phyloP scores from a whole-genome alignment of 108 stramenopile genomes.

The Stephanodiscus triporus region DNA sequence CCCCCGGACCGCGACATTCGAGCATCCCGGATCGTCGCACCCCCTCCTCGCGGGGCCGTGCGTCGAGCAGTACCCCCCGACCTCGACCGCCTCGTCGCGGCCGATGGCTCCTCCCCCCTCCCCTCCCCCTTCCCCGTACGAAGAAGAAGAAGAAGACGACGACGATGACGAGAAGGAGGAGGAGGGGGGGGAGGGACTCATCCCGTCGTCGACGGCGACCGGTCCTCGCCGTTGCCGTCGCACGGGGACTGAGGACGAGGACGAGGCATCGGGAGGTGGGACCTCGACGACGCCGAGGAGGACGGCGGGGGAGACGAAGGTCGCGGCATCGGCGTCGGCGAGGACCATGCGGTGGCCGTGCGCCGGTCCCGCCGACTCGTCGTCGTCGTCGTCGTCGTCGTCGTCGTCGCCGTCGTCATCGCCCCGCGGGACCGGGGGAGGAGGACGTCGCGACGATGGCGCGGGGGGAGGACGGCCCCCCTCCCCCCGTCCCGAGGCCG shows the following conservation, averaged over 20 bases:
- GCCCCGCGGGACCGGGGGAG: not conserved
- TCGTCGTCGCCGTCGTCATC: not conserved
- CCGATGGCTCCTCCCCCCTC: not conserved
- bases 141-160: not conserved
- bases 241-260: not conserved
- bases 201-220: not conserved
- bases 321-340: not conserved
- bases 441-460: not conserved
- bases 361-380: too few species aligned
- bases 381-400: not conserved
- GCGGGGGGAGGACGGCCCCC: not conserved
- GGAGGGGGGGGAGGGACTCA: too few species aligned
- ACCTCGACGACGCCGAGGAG: not conserved
- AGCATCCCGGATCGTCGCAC: not conserved
- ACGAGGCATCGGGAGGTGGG: not conserved
- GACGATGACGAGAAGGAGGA: not conserved
- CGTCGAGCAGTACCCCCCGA: not conserved
- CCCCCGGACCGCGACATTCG: not conserved
- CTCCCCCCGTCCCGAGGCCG: not conserved
- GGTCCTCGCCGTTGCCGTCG: not conserved
- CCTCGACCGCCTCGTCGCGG: conserved; percentile 6
- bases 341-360: not conserved
- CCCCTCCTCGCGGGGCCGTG: not conserved
- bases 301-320: not conserved
- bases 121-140: too few species aligned